Base-by-base conservation (phyloP, 805 yeast genomes). In the Wickerhamiella shivajii region DNA sequence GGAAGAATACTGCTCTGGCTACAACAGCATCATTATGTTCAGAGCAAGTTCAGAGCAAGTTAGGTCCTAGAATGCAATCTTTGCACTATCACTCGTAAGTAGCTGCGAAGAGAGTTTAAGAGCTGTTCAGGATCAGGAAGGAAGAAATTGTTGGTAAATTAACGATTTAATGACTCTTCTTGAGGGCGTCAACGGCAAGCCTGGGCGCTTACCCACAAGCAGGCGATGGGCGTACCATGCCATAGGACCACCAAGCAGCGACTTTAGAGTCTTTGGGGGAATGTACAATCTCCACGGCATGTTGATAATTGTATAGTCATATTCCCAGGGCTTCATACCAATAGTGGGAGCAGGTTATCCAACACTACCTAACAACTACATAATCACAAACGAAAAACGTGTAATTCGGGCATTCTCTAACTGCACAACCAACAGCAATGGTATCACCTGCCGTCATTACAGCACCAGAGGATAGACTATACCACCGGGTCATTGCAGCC, bases 361-460 rank as follows among this genome's bases (percentile, higher is more conserved):
- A n/a, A n/a, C n/a, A n/a, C n/a, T n/a, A n/a, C n/a, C n/a, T n/a
- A n/a, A n/a, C n/a, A n/a, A n/a, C n/a, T n/a, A 61, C 56, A 56
- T 81, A 81, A 33, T 74, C 69, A n/a, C n/a, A n/a, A n/a, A n/a
- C n/a, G n/a, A n/a, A n/a, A n/a, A n/a, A n/a, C n/a, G n/a, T n/a
- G n/a, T n/a, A n/a, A n/a, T n/a, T n/a, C n/a, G n/a, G n/a, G n/a
- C n/a, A n/a, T n/a, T n/a, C n/a, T n/a, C n/a, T n/a, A n/a, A n/a
- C n/a, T n/a, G n/a, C n/a, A n/a, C n/a, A n/a, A n/a, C n/a, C n/a
- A n/a, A n/a, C n/a, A n/a, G n/a, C 47, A 11, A 69, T 60, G 22
- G 79, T 61, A 23, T 57, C 52, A 46, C 64, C 66, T 90, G 90
- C 79, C 21, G 79, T 68, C 32, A 79, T 60, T 53, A 77, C 85